Evolutionary conservation across 2,329 filamentous ascomycete genomes (phyloP).

Genomic region (Proliferodiscus dingleyae): DNA sequence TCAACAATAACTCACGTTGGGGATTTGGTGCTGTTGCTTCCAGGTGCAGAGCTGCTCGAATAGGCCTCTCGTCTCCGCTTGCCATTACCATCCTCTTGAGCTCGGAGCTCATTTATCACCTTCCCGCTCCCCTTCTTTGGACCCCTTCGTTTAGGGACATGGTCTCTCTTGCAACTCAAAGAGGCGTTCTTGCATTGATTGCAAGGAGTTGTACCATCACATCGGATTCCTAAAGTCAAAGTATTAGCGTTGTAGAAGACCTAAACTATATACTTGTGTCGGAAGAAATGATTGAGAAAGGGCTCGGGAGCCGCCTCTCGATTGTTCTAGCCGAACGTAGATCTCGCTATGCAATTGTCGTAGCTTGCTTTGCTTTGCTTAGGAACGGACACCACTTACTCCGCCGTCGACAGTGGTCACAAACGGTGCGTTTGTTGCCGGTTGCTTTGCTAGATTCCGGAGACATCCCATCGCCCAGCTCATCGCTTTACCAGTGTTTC

Average conservation of each 20-base stretch:
- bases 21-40: constrained; percentile 19
- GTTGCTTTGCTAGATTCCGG: constrained; percentile 22
- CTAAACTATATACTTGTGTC: not conserved
- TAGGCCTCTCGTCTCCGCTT: constrained; percentile 38
- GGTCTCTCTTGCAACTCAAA: constrained; percentile 59
- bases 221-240: constrained; percentile 37
- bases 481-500: constrained; percentile 11
- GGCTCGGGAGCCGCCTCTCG: constrained; percentile 4
- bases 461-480: constrained; percentile 23
- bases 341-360: not conserved
- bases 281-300: constrained; percentile 7
- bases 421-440: constrained; percentile 35
- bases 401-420: constrained; percentile 42
- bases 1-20: constrained; percentile 19
- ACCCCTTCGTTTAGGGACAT: constrained; percentile 59
- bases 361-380: not conserved
- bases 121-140: constrained; percentile 58
- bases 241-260: constrained; percentile 1
- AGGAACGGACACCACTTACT: constrained; percentile 30
- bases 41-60: constrained; percentile 20
- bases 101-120: constrained; percentile 57
- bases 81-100: constrained; percentile 38
- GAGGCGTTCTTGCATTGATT: constrained; percentile 56
- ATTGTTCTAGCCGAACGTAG: not conserved
- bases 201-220: constrained; percentile 47